These are phyloP conservation scores for Mortierella claussenii DNA, from an alignment of 192 early-diverging fungal species.

Conservation along the genomic window DNA sequence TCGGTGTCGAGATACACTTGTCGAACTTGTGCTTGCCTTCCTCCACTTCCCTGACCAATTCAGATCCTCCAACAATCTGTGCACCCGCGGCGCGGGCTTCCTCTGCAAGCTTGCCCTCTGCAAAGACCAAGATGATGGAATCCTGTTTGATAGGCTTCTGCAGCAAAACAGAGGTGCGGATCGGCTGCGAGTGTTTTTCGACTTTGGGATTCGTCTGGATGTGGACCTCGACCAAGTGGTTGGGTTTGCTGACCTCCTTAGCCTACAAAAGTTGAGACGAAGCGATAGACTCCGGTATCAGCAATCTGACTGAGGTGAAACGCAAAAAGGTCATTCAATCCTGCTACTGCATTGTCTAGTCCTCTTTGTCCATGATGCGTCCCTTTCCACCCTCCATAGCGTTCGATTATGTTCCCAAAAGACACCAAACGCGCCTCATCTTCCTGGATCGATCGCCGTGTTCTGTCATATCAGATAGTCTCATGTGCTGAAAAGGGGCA, in stretches of 20 bases:
- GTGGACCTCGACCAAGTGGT: constrained; percentile 73
- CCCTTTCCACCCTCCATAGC: too few species aligned
- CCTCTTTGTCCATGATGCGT: too few species aligned
- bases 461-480: too few species aligned
- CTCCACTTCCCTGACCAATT: constrained; percentile 78
- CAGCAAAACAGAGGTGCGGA: constrained; percentile 82
- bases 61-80: constrained; percentile 85
- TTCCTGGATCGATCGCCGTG: too few species aligned
- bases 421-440: too few species aligned
- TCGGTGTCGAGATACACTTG: constrained; percentile 88
- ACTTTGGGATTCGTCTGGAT: constrained; percentile 70
- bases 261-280: constrained; percentile 58
- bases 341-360: too few species aligned
- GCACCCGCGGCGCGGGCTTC: constrained; percentile 86
- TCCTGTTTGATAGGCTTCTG: constrained; percentile 72
- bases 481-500: too few species aligned
- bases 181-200: constrained; percentile 82
- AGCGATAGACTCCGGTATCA: too few species aligned
- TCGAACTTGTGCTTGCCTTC: constrained; percentile 70
- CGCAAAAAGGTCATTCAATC: neutral
- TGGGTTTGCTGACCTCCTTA: constrained; percentile 73
- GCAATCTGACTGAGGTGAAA: neutral
- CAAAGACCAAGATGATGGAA: constrained; percentile 82
- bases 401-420: too few species aligned
- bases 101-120: constrained; percentile 86